Evolutionary conservation across 345 rosid species (phyloP).

Genomic region (Durio zibethinus): DNA sequence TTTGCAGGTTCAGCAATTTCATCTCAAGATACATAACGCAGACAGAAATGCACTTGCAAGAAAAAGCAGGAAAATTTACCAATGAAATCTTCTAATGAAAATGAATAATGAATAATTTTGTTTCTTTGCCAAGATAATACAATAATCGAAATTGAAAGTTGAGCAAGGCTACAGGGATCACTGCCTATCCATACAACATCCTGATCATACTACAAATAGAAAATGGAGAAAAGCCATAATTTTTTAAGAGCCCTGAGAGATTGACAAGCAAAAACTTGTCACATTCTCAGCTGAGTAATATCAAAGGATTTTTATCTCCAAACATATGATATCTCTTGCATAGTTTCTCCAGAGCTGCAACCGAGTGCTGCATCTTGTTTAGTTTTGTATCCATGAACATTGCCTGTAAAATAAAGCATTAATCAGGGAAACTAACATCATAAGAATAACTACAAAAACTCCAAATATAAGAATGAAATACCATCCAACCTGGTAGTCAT

Average conservation of each 20-base stretch:
- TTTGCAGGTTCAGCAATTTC: background rate
- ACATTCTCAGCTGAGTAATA: conserved; percentile 35
- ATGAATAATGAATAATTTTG: background rate
- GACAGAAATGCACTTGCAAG: background rate
- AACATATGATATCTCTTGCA: conserved; percentile 58
- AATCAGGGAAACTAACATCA: conserved; percentile 4
- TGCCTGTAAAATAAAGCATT: conserved; percentile 37
- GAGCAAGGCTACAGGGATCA: background rate
- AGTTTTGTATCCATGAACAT: conserved; percentile 87
- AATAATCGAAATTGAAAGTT: background rate
- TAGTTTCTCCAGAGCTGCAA: conserved; percentile 59
- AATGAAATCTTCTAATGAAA: background rate
- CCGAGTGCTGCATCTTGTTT: conserved; percentile 83
- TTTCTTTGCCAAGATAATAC: background rate
- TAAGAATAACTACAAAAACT: background rate
- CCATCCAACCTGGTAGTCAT: conserved; percentile 64
- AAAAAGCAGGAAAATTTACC: background rate
- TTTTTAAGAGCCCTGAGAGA: background rate
- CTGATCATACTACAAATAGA: background rate
- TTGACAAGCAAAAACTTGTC: background rate
- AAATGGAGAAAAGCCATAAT: background rate
- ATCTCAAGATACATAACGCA: background rate
- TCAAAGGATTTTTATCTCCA: conserved; percentile 60
- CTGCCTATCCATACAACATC: background rate
- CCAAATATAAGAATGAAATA: background rate